Base-by-base conservation (phyloP, 1,284 basidiomycete species). In the Cryptococcus wingfieldii region DNA sequence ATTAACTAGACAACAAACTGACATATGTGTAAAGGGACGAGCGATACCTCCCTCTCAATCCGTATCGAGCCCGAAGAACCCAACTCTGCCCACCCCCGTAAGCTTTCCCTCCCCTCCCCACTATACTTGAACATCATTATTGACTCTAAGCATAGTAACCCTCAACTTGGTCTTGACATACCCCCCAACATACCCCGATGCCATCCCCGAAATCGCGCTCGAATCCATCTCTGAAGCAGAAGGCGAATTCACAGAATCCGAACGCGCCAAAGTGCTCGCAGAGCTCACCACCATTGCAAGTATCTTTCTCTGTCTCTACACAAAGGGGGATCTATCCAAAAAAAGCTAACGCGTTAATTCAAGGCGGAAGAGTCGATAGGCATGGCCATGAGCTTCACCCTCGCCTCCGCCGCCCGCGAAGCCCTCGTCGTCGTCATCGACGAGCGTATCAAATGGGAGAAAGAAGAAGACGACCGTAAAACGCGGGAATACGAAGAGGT, bases 351-450 rank as follows among this genome's bases (percentile, higher is more conserved):
- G 23, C 1, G 23, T 23, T 2, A 8, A 55, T 34, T 38, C 44
- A 54, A 93, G 90, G 93, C 88, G 28, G 84, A 88, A 70, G 93
- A 97, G 70, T 94, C 90, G 65, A 71, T 92, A 25, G 93, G 93
- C 39, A 95, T 97, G 87, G 92, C 95, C 2, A 97, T 98, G 93
- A 94, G 92, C 12, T 98, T 97, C 71, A 91, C 94, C 0, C 81
- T 98, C 6, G 88, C 92, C 4, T 87, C 90, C 3, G 87, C 90
- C 66, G 82, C 97, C 46, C 83, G 89, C 60, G 94, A 97, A 72
- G 81, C 84, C 49, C 79, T 97, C 13, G 83, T 86, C 3, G 70
- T 73, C 14, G 76, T 94, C 34, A 82, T 90, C 44, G 81, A 81
- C 46, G 72, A 79, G 46, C 83, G 89, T 58, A 79, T 80, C 34